phyloP scores from a whole-genome alignment of 306 rosid species.

The Trifolium repens region DNA sequence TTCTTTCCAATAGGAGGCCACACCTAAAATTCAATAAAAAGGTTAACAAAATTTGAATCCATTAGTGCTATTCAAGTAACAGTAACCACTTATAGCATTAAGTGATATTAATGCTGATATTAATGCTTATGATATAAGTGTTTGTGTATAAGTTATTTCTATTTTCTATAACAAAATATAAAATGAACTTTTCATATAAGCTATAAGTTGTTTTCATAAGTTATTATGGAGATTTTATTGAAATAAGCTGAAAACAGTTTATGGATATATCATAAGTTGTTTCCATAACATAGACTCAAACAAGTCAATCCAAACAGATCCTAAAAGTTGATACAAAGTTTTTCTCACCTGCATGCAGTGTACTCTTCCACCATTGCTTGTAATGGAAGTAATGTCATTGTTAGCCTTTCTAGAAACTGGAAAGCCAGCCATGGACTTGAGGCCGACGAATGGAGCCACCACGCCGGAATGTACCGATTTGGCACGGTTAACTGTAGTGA shows the following conservation, averaged over 20 bases:
- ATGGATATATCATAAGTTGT: not conserved
- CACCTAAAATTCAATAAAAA: slow-evolving; percentile 50
- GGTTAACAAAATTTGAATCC: slow-evolving; percentile 5
- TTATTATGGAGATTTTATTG: no score
- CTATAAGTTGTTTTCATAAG: no score
- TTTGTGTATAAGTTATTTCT: no score
- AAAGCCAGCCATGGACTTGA: slow-evolving; percentile 61
- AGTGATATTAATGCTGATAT: no score
- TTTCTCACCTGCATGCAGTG: slow-evolving; percentile 64
- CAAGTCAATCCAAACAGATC: not conserved
- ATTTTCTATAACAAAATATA: no score
- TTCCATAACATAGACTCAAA: no score
- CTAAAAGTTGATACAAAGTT: no score
- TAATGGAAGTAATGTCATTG: slow-evolving; percentile 65
- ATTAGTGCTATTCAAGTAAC: not conserved
- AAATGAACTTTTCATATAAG: no score
- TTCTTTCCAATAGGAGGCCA: slow-evolving; percentile 72
- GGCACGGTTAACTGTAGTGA: slow-evolving; percentile 51
- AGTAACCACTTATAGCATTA: no score
- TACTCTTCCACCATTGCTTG: slow-evolving; percentile 78
- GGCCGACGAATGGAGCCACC: slow-evolving; percentile 76
- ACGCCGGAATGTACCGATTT: slow-evolving; percentile 55
- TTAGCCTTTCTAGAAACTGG: slow-evolving; percentile 54
- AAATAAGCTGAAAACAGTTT: not conserved
- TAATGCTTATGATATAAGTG: no score